Evolutionary conservation across 208 protist genomes (phyloP), one percentile per base, ranked within the genome.

Genomic region (Novymonas esmeraldas): DNA sequence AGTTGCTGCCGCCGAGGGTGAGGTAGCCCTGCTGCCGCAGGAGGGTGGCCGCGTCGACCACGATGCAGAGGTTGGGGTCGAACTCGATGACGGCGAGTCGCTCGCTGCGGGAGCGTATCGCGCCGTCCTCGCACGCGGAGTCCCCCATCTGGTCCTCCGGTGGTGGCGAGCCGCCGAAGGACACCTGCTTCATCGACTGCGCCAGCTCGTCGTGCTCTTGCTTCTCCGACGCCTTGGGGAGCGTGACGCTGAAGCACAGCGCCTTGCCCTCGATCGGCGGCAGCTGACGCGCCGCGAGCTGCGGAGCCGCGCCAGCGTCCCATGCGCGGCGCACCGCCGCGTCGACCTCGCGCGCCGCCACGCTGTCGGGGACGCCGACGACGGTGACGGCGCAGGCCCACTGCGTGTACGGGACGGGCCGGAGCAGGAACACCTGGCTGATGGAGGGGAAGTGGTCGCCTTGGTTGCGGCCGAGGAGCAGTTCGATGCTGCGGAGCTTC

Each of bases 381-480:
- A 73, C 79, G n/a, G 89, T 64, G 20, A 95, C 38, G 6, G 90
- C 83, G 45, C 79, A 89, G 0, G 60, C 46, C 87, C 90, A 93
- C 51, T 82, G 67, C 52, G 64, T 33, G 52, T 87, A 70, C 9
- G 84, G 77, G 13, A 95, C 73, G 9, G 87, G 90, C 31, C 82
- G 82, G 11, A 79, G 68, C 24, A 92, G 76, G 52, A 83, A 95
- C 13, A 82, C 71, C 24, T 59, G 54, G 60, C 79, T 92, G 54
- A 95, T 74, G 3, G 87, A 90, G 1, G 79, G 84, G 56, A 93
- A 92, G 74, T 93, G 87, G 20, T 82, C 63, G 62, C 75, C 75
- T 10, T 80, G 70, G 70, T 93, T 87, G 36, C 87, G 71, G 3
- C 91, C 86, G 14, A 96, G 80, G 11, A 96, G 71, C 31, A 94